A percentile compares a stretch with the other conserved stretches of the same genome.
These are phyloP conservation scores for Penicillium soppii DNA, from an alignment of 495 filamentous ascomycete genomes.

Conservation along the genomic window DNA sequence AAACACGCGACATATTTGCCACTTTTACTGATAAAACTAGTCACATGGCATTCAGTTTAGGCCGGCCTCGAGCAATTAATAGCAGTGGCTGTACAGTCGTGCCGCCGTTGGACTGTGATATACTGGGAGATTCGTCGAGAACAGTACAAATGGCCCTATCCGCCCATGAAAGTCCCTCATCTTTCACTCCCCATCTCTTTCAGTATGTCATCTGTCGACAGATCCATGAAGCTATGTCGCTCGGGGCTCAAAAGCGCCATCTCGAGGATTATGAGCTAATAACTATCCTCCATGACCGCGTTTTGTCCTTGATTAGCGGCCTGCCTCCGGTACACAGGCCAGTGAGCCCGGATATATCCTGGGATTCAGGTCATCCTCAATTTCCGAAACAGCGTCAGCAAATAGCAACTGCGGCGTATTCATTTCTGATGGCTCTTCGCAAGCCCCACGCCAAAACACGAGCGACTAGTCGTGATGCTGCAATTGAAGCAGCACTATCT, in stretches of 20 bases:
- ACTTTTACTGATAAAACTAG: background rate
- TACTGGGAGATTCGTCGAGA: conserved; percentile 2
- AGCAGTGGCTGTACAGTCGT: conserved; percentile 6
- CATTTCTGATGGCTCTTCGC: conserved; percentile 5
- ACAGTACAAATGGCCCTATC: conserved; percentile 7
- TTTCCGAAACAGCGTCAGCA: conserved; percentile 10
- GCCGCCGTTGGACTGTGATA: conserved; percentile 6
- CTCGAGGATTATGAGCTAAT: background rate
- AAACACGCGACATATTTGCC: background rate
- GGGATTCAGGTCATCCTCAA: background rate
- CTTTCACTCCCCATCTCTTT: conserved; percentile 9
- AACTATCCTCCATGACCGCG: background rate
- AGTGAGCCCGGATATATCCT: conserved; percentile 3
- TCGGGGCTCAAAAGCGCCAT: background rate
- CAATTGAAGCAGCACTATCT: background rate
- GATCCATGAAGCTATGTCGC: conserved; percentile 10
- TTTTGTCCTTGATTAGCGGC: background rate
- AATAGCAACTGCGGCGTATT: conserved; percentile 7
- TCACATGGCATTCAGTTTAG: conserved; percentile 4
- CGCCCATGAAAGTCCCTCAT: conserved; percentile 5
- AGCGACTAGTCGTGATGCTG: conserved; percentile 1
- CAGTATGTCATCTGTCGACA: conserved; percentile 5
- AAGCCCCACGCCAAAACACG: conserved; percentile 4
- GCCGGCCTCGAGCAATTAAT: conserved; percentile 7
- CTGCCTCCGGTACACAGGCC: conserved; percentile 5